Evolutionary conservation across 306 rosid species (phyloP).

Genomic region (Dalbergia cultrata): DNA sequence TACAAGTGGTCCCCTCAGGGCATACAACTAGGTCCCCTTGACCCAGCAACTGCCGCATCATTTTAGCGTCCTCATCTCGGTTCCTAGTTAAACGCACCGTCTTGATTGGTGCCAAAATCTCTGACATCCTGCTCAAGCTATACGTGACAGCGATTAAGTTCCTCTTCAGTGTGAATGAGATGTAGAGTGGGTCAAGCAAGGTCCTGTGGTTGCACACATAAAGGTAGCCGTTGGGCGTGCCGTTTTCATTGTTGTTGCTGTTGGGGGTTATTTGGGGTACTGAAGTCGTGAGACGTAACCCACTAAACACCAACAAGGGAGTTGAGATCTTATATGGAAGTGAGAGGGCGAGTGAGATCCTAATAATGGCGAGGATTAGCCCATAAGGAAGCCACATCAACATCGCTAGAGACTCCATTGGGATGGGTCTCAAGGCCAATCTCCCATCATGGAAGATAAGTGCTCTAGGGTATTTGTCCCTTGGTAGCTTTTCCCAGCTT

Average conservation of each 20-base stretch:
- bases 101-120: constrained; percentile 76
- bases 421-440: constrained; percentile 67
- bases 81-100: constrained; percentile 75
- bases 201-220: constrained; percentile 93
- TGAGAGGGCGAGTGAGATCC: constrained; percentile 43
- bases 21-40: constrained; percentile 80
- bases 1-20: constrained; percentile 93
- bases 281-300: constrained; percentile 56
- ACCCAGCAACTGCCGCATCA: constrained; percentile 55
- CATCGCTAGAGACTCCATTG: constrained; percentile 48
- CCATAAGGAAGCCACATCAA: constrained; percentile 75
- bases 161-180: constrained; percentile 54
- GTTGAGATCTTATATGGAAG: constrained; percentile 61
- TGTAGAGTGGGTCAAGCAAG: constrained; percentile 69
- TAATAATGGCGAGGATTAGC: constrained; percentile 52
- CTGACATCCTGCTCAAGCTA: constrained; percentile 81
- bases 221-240: constrained; percentile 38
- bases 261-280: neutral
- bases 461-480: constrained; percentile 57
- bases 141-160: constrained; percentile 70
- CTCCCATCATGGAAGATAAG: constrained; percentile 89
- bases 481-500: constrained; percentile 66
- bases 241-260: neutral
- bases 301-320: constrained; percentile 54
- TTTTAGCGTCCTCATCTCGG: constrained; percentile 56